Conservation (phyloP, 1,139 yeast genomes). For the Saccharomyces hybrid region DNA sequence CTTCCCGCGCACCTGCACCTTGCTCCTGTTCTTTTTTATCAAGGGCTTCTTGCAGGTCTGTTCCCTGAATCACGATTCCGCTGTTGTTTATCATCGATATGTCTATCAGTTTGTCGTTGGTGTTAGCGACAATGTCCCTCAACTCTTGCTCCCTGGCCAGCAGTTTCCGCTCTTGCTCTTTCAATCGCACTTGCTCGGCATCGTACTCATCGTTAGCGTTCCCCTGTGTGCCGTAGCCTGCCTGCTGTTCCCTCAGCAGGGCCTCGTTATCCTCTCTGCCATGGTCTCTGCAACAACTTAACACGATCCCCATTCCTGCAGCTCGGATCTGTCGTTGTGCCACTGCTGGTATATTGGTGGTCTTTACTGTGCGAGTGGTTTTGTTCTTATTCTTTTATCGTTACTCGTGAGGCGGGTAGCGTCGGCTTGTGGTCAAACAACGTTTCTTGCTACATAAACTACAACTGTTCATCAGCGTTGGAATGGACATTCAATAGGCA, state of each 20-base stretch:
- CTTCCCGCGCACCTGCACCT: background rate
- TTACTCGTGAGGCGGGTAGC: background rate
- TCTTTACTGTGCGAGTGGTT: background rate
- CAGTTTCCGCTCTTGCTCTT: slow-evolving; percentile 27
- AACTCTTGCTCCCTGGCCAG: slow-evolving; percentile 32
- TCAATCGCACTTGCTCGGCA: slow-evolving; percentile 21
- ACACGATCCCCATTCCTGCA: slow-evolving; percentile 7
- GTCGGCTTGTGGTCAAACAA: background rate
- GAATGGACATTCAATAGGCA: background rate
- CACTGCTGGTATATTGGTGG: background rate
- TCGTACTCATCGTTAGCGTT: slow-evolving; percentile 16
- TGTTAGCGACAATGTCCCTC: slow-evolving; percentile 34
- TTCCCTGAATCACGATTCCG: slow-evolving; percentile 28
- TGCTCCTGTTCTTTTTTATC: background rate
- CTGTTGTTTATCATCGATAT: slow-evolving; percentile 32
- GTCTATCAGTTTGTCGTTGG: slow-evolving; percentile 34
- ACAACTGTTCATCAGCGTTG: background rate
- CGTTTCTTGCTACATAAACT: background rate
- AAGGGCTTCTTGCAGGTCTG: slow-evolving; percentile 14
- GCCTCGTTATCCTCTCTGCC: slow-evolving; percentile 22
- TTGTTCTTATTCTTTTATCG: background rate
- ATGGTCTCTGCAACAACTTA: slow-evolving; percentile 9
- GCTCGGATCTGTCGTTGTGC: background rate
- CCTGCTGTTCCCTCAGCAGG: slow-evolving; percentile 26
- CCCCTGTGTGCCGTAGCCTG: slow-evolving; percentile 24